These are phyloP conservation scores for Dryas alaskensis DNA, from an alignment of 306 rosid genomes.

Conservation along the genomic window DNA sequence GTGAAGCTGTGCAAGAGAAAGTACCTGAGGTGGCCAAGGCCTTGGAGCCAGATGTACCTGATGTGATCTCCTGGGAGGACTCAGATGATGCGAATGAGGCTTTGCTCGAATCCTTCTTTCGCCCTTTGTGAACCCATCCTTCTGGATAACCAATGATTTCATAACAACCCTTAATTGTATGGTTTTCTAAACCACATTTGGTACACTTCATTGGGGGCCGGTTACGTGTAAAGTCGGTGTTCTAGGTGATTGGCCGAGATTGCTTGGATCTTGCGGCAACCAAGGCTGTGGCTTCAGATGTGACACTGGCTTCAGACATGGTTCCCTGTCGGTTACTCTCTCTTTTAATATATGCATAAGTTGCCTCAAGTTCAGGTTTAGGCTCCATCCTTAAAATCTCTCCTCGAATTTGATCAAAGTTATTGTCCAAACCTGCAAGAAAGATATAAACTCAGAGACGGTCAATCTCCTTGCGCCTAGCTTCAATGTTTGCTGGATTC, in stretches of 20 bases:
- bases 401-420: not conserved
- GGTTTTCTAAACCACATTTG: no score
- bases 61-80: not conserved
- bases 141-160: not conserved
- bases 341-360: not conserved
- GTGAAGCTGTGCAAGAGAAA: not conserved
- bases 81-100: not conserved
- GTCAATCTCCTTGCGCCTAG: not conserved
- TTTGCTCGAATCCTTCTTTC: not conserved
- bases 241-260: not conserved
- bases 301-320: not conserved
- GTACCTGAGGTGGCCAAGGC: slow-evolving; percentile 12
- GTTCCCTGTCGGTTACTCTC: slow-evolving; percentile 4
- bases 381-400: not conserved
- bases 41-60: slow-evolving; percentile 4
- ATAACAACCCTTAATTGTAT: no score
- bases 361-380: not conserved
- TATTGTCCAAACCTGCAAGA: not conserved
- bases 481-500: not conserved
- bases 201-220: no score
- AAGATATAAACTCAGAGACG: not conserved
- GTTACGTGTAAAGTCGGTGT: no score
- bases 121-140: not conserved
- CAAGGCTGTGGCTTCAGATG: not conserved
- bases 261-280: not conserved